Base-by-base conservation (phyloP, 805 yeast genomes). In the Kuraishia cidri region DNA sequence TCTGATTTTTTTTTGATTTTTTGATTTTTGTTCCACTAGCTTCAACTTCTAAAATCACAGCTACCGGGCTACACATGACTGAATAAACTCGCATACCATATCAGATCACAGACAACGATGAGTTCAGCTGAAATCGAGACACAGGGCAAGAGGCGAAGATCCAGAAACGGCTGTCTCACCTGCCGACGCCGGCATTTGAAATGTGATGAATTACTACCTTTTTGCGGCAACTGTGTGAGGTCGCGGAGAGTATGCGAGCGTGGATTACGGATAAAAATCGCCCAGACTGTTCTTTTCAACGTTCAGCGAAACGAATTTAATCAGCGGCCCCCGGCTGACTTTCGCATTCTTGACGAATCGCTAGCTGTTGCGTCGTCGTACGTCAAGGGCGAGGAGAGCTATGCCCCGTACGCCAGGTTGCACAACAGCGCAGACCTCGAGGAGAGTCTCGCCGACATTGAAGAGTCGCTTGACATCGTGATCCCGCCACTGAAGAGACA, bases 121-220 rank as follows among this genome's bases (percentile, higher is more conserved):
- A n/a, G n/a, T n/a, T n/a, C n/a, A n/a, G n/a, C n/a, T n/a, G n/a
- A n/a, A n/a, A n/a, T n/a, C n/a, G n/a, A n/a, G n/a, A n/a, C n/a
- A n/a, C n/a, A n/a, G n/a, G n/a, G n/a, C n/a, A n/a, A n/a, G n/a
- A n/a, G n/a, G n/a, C n/a, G 27, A 16, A 33, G 62, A 32, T 51
- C 60, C 15, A 44, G 59, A 35, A 46, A 45, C 19, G 81, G 81
- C 11, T 74, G 81, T 46, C 51, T 70, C 32, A 73, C 78, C 8
- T 77, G 84, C 44, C 68, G 83, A 33, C 72, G 73, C 37, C 62
- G 83, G 28, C 77, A 78, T 50, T 72, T 76, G 60, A 77, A 75
- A 46, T 77, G 84, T 52, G 83, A 77, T 45, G 80, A 74, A 47
- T 68, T 63, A 26, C 66, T 66, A 34, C 84, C 84, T 1, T 68